Conservation (phyloP, 2,329 filamentous ascomycete genomes). For the Fusarium sp. region DNA sequence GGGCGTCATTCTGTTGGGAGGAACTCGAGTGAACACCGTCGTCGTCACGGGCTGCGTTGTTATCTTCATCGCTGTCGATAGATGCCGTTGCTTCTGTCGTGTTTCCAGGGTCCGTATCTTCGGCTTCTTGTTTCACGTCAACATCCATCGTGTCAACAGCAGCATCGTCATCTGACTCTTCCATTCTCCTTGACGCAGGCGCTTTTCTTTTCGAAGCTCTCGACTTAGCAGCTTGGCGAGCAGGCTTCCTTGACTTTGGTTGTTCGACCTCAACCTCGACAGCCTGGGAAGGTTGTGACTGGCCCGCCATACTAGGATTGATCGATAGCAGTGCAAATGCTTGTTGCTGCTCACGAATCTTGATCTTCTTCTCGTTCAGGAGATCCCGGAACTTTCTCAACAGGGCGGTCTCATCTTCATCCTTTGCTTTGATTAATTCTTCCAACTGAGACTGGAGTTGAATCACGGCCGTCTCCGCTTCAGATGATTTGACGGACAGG, state of each 20-base stretch:
- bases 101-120: conserved; percentile 58
- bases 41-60: conserved; percentile 56
- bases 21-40: conserved; percentile 27
- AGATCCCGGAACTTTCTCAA: conserved; percentile 78
- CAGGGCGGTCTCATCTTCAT: conserved; percentile 74
- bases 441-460: conserved; percentile 74
- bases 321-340: conserved; percentile 65
- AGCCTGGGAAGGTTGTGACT: conserved; percentile 47
- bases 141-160: conserved; percentile 65
- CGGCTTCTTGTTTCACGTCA: conserved; percentile 55
- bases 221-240: conserved; percentile 53
- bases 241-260: conserved; percentile 43
- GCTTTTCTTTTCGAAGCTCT: conserved; percentile 66
- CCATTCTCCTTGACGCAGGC: conserved; percentile 53
- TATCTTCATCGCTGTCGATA: conserved; percentile 60
- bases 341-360: conserved; percentile 80
- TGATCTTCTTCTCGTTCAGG: conserved; percentile 83
- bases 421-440: conserved; percentile 75
- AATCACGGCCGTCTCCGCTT: conserved; percentile 68
- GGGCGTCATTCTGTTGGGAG: conserved; percentile 9
- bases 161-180: conserved; percentile 60
- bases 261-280: conserved; percentile 20
- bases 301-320: conserved; percentile 51
- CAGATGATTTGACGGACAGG: conserved; percentile 57
- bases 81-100: conserved; percentile 58